phyloP scores from a whole-genome alignment of 805 yeast genomes.

The Starmera dryadoides region DNA sequence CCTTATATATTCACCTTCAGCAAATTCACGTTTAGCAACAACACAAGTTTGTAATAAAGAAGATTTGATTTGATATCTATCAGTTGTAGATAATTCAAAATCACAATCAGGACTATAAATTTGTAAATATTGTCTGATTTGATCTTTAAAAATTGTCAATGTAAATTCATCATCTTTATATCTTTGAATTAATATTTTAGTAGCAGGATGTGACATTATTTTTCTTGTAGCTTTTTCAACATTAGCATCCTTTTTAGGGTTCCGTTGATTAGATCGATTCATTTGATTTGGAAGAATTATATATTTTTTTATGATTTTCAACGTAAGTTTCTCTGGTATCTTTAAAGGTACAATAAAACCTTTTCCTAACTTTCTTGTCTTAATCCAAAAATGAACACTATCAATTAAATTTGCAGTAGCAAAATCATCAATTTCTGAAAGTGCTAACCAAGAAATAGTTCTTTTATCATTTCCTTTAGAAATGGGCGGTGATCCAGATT shows the following conservation, averaged over 20 bases:
- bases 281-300: constrained; percentile 2
- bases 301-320: constrained; percentile 6
- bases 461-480: neutral
- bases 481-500: too few species aligned
- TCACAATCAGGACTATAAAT: constrained; percentile 29
- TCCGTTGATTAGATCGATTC: too few species aligned
- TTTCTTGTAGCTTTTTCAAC: constrained; percentile 15
- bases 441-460: constrained; percentile 16
- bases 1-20: constrained; percentile 24
- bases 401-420: constrained; percentile 22
- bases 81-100: constrained; percentile 35
- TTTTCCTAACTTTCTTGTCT: constrained; percentile 18
- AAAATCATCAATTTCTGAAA: constrained; percentile 23
- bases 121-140: constrained; percentile 27
- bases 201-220: constrained; percentile 18
- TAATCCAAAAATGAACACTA: constrained; percentile 18
- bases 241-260: too few species aligned
- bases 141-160: constrained; percentile 26
- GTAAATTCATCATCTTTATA: constrained; percentile 13
- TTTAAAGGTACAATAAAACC: constrained; percentile 1
- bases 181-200: constrained; percentile 19
- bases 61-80: constrained; percentile 24
- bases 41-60: constrained; percentile 26
- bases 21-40: constrained; percentile 25
- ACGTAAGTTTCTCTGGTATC: constrained; percentile 3